Percentiles rank a stretch among this genome's conserved stretches.
Evolutionary conservation across 2,329 filamentous ascomycete species (phyloP).

Genomic region (Fonsecaea nubica): DNA sequence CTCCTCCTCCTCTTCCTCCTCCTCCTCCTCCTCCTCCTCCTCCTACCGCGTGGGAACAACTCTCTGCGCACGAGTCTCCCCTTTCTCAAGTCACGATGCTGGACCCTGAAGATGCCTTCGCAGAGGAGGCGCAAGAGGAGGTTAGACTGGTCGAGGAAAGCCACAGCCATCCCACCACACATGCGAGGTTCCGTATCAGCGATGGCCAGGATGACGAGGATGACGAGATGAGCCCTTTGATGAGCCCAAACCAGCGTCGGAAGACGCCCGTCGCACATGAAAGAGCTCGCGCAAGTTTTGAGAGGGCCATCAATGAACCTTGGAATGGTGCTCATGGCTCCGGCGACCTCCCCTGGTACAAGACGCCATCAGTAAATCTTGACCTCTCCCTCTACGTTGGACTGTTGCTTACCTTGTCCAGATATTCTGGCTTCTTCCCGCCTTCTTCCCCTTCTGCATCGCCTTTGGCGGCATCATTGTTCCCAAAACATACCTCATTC

Average conservation of each 20-base stretch:
- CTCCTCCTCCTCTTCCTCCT: no score
- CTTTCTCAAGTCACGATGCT: conserved; percentile 35
- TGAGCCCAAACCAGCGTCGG: conserved; percentile 32
- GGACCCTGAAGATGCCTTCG: conserved; percentile 46
- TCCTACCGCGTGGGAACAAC: background rate
- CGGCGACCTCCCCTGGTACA: conserved; percentile 53
- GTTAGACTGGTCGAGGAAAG: conserved; percentile 30
- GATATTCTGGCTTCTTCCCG: conserved; percentile 83
- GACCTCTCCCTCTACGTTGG: conserved; percentile 12
- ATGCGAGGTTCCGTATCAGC: conserved; percentile 28
- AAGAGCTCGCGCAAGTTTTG: conserved; percentile 34
- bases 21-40: no score
- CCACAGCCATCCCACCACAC: background rate
- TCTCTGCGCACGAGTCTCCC: background rate
- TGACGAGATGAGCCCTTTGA: conserved; percentile 43
- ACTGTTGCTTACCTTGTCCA: conserved; percentile 44
- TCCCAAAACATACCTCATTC: conserved; percentile 84
- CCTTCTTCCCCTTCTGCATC: conserved; percentile 80
- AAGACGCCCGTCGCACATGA: conserved; percentile 22
- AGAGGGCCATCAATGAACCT: conserved; percentile 37
- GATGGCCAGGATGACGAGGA: conserved; percentile 37
- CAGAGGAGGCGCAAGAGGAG: conserved; percentile 45
- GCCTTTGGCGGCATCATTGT: conserved; percentile 87
- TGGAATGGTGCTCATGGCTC: conserved; percentile 48
- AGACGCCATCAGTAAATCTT: conserved; percentile 56